Evolutionary conservation across 352 stramenopile genomes (phyloP).

Genomic region (Pythium folliculosum): DNA sequence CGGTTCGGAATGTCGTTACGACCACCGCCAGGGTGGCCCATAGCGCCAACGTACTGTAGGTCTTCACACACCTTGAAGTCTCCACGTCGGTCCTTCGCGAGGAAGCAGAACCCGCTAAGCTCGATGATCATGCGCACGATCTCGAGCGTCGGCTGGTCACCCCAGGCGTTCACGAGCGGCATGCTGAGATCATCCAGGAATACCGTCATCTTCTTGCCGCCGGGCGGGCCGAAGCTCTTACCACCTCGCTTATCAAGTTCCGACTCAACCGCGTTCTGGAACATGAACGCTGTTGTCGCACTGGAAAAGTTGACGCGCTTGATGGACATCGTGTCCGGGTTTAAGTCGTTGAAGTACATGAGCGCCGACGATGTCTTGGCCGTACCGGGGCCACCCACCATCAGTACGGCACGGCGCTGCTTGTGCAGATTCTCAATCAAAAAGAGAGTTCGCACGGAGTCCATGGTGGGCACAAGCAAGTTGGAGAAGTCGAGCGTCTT

Average conservation of each 20-base stretch:
- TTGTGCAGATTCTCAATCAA: constrained; percentile 92
- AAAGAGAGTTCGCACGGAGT: constrained; percentile 96
- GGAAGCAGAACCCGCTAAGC: constrained; percentile 96
- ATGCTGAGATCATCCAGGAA: constrained; percentile 98
- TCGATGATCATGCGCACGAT: constrained; percentile 98
- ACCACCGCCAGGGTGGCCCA: constrained; percentile 96
- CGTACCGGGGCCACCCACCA: constrained; percentile 96
- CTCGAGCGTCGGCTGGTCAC: constrained; percentile 98
- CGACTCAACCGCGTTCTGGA: constrained; percentile 97
- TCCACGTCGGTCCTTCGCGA: constrained; percentile 97
- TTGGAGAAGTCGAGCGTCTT: constrained; percentile 97
- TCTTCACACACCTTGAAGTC: constrained; percentile 99
- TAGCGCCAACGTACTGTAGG: constrained; percentile 97
- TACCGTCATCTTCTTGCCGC: constrained; percentile 99
- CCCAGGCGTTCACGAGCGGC: constrained; percentile 98
- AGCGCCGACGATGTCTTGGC: constrained; percentile 97
- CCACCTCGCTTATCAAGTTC: constrained; percentile 98
- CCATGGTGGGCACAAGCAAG: constrained; percentile 98
- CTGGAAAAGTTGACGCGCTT: constrained; percentile 99
- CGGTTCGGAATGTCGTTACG: constrained; percentile 99
- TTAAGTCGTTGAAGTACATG: constrained; percentile 97
- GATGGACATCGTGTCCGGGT: constrained; percentile 94
- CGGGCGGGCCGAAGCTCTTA: constrained; percentile 97
- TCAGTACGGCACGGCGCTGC: constrained; percentile 93
- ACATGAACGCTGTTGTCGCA: constrained; percentile 97